Evolutionary conservation across 148 eudicot species (phyloP).

Genomic region (Pouteria glomerata): DNA sequence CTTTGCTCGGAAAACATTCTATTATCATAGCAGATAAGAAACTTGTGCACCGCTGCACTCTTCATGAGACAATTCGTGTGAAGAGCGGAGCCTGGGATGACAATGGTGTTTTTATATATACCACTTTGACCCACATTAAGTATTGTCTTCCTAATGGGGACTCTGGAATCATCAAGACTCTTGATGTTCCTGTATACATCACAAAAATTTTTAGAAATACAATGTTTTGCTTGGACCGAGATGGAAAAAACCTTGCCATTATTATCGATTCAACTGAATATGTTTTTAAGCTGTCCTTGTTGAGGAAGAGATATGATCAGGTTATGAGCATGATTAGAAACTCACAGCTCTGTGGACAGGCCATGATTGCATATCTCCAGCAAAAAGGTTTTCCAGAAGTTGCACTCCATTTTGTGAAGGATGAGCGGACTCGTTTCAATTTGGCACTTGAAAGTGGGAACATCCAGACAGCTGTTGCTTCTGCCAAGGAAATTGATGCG

Average conservation of each 20-base stretch:
- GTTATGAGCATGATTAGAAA: slow-evolving; percentile 83
- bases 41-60: slow-evolving; percentile 76
- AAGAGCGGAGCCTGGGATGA: slow-evolving; percentile 94
- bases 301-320: slow-evolving; percentile 65
- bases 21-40: slow-evolving; percentile 65
- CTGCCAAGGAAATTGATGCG: slow-evolving; percentile 79
- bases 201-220: slow-evolving; percentile 61
- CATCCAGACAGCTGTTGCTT: slow-evolving; percentile 71
- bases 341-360: slow-evolving; percentile 81
- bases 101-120: slow-evolving; percentile 78
- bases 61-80: slow-evolving; percentile 83
- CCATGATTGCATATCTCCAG: slow-evolving; percentile 83
- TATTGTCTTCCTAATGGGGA: slow-evolving; percentile 96
- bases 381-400: slow-evolving; percentile 89
- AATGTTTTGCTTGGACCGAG: slow-evolving; percentile 76
- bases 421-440: slow-evolving; percentile 73
- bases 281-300: slow-evolving; percentile 59
- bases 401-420: slow-evolving; percentile 80
- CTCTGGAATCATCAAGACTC: slow-evolving; percentile 73
- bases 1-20: slow-evolving; percentile 73
- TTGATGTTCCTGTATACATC: slow-evolving; percentile 70
- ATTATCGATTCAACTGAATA: slow-evolving; percentile 73
- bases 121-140: slow-evolving; percentile 76
- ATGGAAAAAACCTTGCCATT: slow-evolving; percentile 60
- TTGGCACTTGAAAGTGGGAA: slow-evolving; percentile 74